phyloP scores from a whole-genome alignment of 1,139 yeast species.

The Blastobotrys buckinghamii region DNA sequence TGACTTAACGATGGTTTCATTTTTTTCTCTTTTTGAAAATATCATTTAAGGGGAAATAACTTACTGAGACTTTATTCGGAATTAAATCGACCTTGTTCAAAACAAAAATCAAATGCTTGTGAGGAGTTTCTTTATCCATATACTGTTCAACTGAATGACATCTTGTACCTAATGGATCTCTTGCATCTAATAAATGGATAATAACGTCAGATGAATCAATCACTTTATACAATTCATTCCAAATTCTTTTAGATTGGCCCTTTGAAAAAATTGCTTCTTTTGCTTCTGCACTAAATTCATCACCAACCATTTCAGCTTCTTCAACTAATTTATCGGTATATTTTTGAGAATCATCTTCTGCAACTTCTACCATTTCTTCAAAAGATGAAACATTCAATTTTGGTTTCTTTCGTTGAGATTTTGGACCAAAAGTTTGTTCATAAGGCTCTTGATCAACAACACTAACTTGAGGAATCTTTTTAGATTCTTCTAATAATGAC shows the following conservation, averaged over 20 bases:
- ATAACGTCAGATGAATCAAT: conserved; percentile 97
- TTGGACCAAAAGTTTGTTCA: conserved; percentile 84
- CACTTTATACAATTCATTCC: conserved; percentile 96
- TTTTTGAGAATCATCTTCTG: conserved; percentile 52
- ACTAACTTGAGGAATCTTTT: conserved; percentile 70
- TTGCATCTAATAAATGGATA: conserved; percentile 91
- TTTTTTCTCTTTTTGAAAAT: no score
- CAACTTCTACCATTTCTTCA: conserved; percentile 67
- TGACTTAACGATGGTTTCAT: conserved; percentile 40
- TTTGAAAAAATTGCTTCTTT: conserved; percentile 93
- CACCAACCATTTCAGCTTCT: conserved; percentile 51
- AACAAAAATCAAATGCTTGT: conserved; percentile 90
- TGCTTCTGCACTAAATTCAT: conserved; percentile 81
- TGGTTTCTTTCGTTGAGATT: conserved; percentile 89
- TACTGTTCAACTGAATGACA: conserved; percentile 92
- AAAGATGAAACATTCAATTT: conserved; percentile 69
- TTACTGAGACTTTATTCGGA: conserved; percentile 99
- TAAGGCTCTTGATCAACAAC: conserved; percentile 87
- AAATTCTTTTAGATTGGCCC: conserved; percentile 96
- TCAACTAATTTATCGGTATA: conserved; percentile 59
- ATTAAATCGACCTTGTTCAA: conserved; percentile 96
- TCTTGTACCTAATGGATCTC: conserved; percentile 95
- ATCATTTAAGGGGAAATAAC: conserved; percentile 41
- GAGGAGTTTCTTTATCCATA: conserved; percentile 90
- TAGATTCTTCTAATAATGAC: conserved; percentile 79